Percentiles rank a stretch among this genome's conserved stretches.
These are phyloP conservation scores for Penicillium expansum DNA, from an alignment of 2,329 filamentous ascomycete genomes.

Conservation along the genomic window DNA sequence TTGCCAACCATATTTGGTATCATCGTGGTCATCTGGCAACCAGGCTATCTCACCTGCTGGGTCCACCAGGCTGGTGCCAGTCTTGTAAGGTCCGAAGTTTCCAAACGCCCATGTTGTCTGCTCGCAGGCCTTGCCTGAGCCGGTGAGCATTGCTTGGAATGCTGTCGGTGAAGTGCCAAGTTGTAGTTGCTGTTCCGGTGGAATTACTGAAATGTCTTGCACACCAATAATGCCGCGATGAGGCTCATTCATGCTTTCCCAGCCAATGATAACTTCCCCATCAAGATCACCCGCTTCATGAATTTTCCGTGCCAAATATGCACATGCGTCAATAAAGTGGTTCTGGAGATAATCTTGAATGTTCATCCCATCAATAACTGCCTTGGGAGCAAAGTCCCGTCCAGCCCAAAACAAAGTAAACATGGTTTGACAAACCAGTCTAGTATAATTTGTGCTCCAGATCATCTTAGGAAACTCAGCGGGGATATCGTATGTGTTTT, in stretches of 20 bases:
- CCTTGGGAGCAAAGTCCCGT: slow-evolving; percentile 89
- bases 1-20: slow-evolving; percentile 85
- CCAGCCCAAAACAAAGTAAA: slow-evolving; percentile 95
- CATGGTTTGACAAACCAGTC: slow-evolving; percentile 81
- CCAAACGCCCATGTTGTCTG: slow-evolving; percentile 93
- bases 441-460: slow-evolving; percentile 95
- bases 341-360: slow-evolving; percentile 92
- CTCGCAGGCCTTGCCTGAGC: slow-evolving; percentile 87
- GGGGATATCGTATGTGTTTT: slow-evolving; percentile 87
- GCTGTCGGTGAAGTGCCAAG: slow-evolving; percentile 91
- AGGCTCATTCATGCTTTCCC: slow-evolving; percentile 95
- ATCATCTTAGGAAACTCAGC: slow-evolving; percentile 96
- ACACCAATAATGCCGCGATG: slow-evolving; percentile 84
- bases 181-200: slow-evolving; percentile 82
- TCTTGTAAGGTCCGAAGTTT: slow-evolving; percentile 85
- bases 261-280: slow-evolving; percentile 83
- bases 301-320: slow-evolving; percentile 77
- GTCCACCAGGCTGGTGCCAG: slow-evolving; percentile 77
- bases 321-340: slow-evolving; percentile 78
- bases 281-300: slow-evolving; percentile 87
- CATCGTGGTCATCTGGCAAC: slow-evolving; percentile 79
- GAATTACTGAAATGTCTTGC: slow-evolving; percentile 75
- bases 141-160: slow-evolving; percentile 89
- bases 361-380: slow-evolving; percentile 89
- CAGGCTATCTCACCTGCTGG: slow-evolving; percentile 82